Conservation (phyloP, 768 basidiomycete species). For the Multifurca ochricompacta region DNA sequence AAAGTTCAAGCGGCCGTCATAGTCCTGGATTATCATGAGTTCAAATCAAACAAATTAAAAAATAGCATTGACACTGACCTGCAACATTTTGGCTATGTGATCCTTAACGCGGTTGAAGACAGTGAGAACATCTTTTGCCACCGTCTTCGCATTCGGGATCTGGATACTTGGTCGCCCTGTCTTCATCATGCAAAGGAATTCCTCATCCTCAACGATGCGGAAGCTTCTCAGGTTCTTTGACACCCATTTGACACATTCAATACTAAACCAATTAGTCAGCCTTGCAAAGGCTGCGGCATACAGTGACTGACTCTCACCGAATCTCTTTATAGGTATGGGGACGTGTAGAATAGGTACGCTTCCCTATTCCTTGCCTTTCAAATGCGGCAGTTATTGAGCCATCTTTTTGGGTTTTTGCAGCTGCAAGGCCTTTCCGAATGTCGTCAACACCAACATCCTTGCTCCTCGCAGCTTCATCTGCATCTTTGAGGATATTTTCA, state of each 20-base stretch:
- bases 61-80: neutral
- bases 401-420: neutral
- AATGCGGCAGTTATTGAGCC: neutral
- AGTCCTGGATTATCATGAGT: conserved; percentile 10
- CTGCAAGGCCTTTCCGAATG: neutral
- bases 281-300: neutral
- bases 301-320: neutral
- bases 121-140: conserved; percentile 27
- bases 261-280: too few relatives aligned
- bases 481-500: neutral
- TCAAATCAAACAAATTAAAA: neutral
- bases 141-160: conserved; percentile 27
- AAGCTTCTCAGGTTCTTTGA: too few relatives aligned
- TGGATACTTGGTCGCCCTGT: conserved; percentile 28
- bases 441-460: neutral
- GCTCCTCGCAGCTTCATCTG: neutral
- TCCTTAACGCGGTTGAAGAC: conserved; percentile 23
- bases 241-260: too few relatives aligned
- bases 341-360: neutral
- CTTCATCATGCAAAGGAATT: conserved; percentile 8
- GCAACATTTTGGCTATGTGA: conserved; percentile 22
- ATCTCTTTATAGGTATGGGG: neutral
- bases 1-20: neutral
- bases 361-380: neutral
- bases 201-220: neutral